phyloP scores from a whole-genome alignment of 371 early-diverging fungal species.

The Actinomortierella wolfii region DNA sequence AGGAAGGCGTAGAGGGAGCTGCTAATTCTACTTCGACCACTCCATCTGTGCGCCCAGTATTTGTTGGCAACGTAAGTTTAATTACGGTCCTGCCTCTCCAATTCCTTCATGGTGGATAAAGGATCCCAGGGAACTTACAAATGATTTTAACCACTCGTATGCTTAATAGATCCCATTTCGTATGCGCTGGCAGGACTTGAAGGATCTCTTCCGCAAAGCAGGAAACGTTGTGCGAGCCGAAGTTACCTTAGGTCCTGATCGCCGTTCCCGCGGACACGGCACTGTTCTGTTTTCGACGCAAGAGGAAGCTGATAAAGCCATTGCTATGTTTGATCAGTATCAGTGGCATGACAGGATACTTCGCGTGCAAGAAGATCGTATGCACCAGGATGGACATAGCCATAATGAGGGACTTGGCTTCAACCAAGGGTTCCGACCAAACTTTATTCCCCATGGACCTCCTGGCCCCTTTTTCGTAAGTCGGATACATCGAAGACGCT shows the following conservation, averaged over 20 bases:
- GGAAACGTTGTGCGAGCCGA: constrained; percentile 78
- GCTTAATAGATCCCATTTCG: constrained; percentile 68
- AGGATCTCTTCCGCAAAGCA: constrained; percentile 80
- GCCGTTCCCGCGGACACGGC: constrained; percentile 75
- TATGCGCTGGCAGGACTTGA: constrained; percentile 83
- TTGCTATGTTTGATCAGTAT: constrained; percentile 68
- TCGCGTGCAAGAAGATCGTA: constrained; percentile 74
- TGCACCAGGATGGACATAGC: neutral
- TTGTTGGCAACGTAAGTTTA: constrained; percentile 58
- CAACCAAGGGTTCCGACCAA: no score
- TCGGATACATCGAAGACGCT: no score
- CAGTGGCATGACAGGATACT: constrained; percentile 74
- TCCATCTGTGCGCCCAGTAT: constrained; percentile 40
- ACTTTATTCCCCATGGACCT: no score
- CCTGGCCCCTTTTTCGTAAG: constrained; percentile 24
- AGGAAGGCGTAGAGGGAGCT: neutral
- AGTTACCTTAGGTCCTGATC: constrained; percentile 68
- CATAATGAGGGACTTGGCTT: no score
- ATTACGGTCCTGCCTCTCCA: neutral
- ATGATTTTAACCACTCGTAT: no score
- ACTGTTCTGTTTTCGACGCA: constrained; percentile 72
- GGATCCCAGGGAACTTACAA: no score
- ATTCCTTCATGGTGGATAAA: no score
- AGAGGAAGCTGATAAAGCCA: constrained; percentile 72
- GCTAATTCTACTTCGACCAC: neutral